Evolutionary conservation across 768 basidiomycete genomes (phyloP), one percentile per base, ranked within the genome.

Genomic region (Leucocoprinus leucothites): DNA sequence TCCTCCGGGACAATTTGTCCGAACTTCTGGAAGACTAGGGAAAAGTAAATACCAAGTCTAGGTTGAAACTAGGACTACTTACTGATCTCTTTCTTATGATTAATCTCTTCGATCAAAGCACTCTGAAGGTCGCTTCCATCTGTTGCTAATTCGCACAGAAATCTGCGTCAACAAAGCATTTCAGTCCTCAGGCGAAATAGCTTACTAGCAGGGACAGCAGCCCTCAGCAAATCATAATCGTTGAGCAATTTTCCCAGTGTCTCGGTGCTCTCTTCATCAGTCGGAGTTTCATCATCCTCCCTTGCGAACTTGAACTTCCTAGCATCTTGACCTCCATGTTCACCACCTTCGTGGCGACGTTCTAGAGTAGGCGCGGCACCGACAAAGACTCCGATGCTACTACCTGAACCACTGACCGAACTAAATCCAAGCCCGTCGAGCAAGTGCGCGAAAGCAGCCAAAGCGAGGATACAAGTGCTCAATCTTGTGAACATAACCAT

Each of bases 1-100:
- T 49, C 36, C 11, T 48, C 19, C 5, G 56, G 26, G 34, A 44
- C 26, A 5, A 44, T 48, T 42, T 38, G 48, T 19, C 48, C 40
- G 19, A 43, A 42, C 26, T 34, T 51, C 9, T 42, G 35, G 11
- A 42, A 42, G 40, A 51, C 50, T 43, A 35, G 21, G 35, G 18
- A 24, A 19, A 3, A 21, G 16, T n/a, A 19, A 19, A 26, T 2
- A 16, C 4, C 21, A 14, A 3, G 6, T 14, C 21, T 16, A 38
- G 22, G 8, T n/a, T 14, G 22, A 9, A 6, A 19, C 9, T 31
- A 11, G 31, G 9, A 1, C 3, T 13, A 38, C 48, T 36, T 24
- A 50, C 48, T 50, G 35, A 9, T 36, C 8, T 50, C 28, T 38
- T 50, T 50, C 48, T 38, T 50, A 8, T 50, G 35, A n/a, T 50